These are phyloP conservation scores for Polymyxa betae DNA, from an alignment of 208 protist species.

Conservation along the genomic window DNA sequence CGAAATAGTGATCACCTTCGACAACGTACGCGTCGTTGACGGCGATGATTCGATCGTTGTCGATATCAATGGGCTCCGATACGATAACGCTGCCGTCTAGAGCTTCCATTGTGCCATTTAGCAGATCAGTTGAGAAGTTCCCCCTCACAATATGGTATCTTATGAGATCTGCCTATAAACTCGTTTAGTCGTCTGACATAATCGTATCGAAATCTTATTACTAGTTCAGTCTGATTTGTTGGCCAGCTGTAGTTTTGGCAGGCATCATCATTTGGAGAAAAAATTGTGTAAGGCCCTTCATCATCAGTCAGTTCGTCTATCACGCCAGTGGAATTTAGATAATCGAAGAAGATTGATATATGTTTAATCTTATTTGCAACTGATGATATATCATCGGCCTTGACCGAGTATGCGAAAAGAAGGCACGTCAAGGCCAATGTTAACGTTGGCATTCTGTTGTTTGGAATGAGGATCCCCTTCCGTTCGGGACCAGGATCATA, in stretches of 20 bases:
- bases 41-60: neutral
- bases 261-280: neutral
- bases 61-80: neutral
- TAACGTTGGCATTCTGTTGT: too few species aligned
- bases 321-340: too few species aligned
- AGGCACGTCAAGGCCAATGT: too few species aligned
- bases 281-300: neutral
- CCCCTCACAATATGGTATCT: neutral
- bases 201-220: neutral
- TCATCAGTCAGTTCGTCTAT: too few species aligned
- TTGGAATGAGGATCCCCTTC: too few species aligned
- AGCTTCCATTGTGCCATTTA: neutral
- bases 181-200: neutral
- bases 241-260: neutral
- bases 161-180: neutral
- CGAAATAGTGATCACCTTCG: slow-evolving; percentile 17
- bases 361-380: too few species aligned
- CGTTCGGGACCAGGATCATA: too few species aligned
- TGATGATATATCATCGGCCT: too few species aligned
- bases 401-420: too few species aligned
- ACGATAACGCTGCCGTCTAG: neutral
- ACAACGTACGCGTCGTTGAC: slow-evolving; percentile 10
- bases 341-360: too few species aligned
- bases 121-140: neutral
- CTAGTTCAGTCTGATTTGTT: neutral